Conservation (phyloP, 768 basidiomycete species). For the Hortiboletus campestris region DNA sequence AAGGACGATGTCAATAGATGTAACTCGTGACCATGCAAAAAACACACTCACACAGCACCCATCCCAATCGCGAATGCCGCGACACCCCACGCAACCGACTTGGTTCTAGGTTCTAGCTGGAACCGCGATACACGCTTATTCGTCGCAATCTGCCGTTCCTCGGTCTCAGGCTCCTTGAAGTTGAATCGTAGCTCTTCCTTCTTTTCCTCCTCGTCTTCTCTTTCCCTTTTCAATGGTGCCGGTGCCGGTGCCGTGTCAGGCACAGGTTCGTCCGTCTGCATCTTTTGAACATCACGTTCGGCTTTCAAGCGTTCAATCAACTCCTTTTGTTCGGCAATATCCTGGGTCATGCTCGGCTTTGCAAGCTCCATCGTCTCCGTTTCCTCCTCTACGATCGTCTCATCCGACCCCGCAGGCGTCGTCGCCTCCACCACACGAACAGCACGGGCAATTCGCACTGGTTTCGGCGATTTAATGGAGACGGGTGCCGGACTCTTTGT, state of each 20-base stretch:
- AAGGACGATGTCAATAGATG: not conserved
- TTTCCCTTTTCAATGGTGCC: conserved; percentile 45
- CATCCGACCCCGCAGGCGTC: conserved; percentile 56
- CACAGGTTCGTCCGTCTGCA: conserved; percentile 20
- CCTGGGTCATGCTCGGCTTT: conserved; percentile 62
- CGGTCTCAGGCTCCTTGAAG: conserved; percentile 67
- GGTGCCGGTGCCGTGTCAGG: conserved; percentile 21
- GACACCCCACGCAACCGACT: conserved; percentile 80
- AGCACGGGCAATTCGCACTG: conserved; percentile 18
- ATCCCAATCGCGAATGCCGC: conserved; percentile 81
- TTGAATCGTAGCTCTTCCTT: conserved; percentile 53
- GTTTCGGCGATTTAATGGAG: conserved; percentile 38
- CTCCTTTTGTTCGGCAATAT: conserved; percentile 75
- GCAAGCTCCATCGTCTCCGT: conserved; percentile 55
- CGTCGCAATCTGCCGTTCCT: conserved; percentile 54
- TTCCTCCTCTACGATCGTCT: conserved; percentile 67
- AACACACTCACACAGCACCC: conserved; percentile 69
- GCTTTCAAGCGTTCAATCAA: conserved; percentile 72
- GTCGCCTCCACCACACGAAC: conserved; percentile 33
- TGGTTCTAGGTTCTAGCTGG: conserved; percentile 61
- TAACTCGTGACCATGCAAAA: not conserved
- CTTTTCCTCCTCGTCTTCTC: conserved; percentile 43
- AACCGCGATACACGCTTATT: conserved; percentile 64
- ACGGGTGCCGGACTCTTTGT: conserved; percentile 37
- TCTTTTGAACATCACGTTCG: conserved; percentile 44